Percentiles rank a stretch among this genome's conserved stretches.
Evolutionary conservation across 768 basidiomycete species (phyloP).

Genomic region (Lentinula edodes): DNA sequence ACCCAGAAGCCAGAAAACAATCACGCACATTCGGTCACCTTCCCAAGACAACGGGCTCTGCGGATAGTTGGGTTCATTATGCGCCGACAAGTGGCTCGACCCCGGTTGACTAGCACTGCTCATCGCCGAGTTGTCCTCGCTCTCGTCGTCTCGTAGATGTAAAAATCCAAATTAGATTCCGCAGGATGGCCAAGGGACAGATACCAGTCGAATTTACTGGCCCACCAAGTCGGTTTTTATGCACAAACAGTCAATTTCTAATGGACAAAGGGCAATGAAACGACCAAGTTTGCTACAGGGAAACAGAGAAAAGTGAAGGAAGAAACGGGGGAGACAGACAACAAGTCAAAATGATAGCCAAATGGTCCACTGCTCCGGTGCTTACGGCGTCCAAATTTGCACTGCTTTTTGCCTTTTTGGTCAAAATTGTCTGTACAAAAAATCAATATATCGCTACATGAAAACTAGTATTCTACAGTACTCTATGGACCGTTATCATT

Average conservation of each 20-base stretch:
- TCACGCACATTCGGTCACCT: conserved; percentile 70
- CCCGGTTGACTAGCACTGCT: conserved; percentile 22
- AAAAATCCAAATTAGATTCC: conserved; percentile 7
- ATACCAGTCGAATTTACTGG: neutral
- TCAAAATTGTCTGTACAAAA: neutral
- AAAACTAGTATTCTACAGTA: neutral
- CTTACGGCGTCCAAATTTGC: conserved; percentile 6
- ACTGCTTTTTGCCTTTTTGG: neutral
- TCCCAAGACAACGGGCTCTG: conserved; percentile 58
- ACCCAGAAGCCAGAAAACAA: neutral
- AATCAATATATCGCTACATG: neutral
- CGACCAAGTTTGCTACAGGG: neutral
- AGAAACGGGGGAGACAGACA: conserved; percentile 1
- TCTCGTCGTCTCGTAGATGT: neutral
- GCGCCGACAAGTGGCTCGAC: conserved; percentile 11
- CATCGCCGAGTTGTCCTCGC: conserved; percentile 14
- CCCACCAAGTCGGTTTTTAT: neutral
- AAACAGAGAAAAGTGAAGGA: neutral
- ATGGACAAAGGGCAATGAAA: neutral
- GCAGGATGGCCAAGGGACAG: neutral
- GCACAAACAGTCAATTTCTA: neutral
- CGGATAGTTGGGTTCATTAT: conserved; percentile 13
- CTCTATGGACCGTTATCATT: conserved; percentile 3
- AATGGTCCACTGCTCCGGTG: conserved; percentile 1
- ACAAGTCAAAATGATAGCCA: conserved; percentile 5